Evolutionary conservation across 805 yeast species (phyloP), one percentile per base, ranked within the genome.

Genomic region (Soucietia sequanensis): DNA sequence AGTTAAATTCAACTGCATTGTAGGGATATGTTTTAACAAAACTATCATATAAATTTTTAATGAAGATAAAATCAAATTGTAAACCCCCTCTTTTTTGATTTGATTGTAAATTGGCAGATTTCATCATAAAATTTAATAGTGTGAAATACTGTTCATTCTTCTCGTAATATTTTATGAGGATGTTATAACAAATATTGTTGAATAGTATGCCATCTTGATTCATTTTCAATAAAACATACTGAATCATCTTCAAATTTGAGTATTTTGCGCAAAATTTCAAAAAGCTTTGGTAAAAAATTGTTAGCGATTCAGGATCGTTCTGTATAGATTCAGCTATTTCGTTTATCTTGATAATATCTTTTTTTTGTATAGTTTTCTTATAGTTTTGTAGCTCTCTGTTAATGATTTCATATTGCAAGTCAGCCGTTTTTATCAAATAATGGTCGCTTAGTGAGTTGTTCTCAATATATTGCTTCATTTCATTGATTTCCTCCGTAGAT

Each of bases 11-110:
- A 7, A 33, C 43, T 0, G 63, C 61, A 15, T 51, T 44, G 31
- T 60, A 51, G 1, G 71, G 70, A 34, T 60, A 67, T 1, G 63
- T 47, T 19, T 43, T 42, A 6, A 66, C 49, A 41, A 64, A 66
- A 2, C 62, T 43, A 10, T 61, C 55, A 33, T 52, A 63, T 5
- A 60, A 33, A 23, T 46, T 44, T 19, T 44, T 44, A n/a, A 60
- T 37, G 30, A 46, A 58, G 5, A 46, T 39, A 11, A 47, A 48
- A 28, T 54, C 50, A 35, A 56, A 61, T 10, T 29, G 37, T n/a
- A 46, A 42, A 30, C 39, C 38, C n/a, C n/a, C n/a, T n/a, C n/a
- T n/a, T n/a, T n/a, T n/a, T n/a, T n/a, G n/a, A 20, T 30, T 38
- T 14, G 40, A 44, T 30, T 35, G 41, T 4, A 38, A 19, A 17